phyloP scores from a whole-genome alignment of 1,139 yeast genomes.

The Yamadazyma dendronema region DNA sequence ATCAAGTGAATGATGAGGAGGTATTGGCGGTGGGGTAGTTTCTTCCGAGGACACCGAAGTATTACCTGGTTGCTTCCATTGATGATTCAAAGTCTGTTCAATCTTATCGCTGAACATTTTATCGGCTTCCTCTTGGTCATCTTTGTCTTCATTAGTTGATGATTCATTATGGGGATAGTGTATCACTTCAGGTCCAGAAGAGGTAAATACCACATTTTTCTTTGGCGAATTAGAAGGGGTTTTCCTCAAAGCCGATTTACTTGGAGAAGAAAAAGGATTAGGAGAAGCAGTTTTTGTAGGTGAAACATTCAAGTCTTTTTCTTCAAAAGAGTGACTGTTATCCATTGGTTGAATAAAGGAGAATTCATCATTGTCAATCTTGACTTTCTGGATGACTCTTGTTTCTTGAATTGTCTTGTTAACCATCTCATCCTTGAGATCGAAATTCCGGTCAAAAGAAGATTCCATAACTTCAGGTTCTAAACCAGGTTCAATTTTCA shows the following conservation, averaged over 20 bases:
- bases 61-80: constrained; percentile 24
- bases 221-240: constrained; percentile 33
- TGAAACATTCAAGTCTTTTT: not conserved
- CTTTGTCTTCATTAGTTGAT: constrained; percentile 5
- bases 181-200: constrained; percentile 34
- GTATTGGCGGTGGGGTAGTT: constrained; percentile 32
- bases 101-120: constrained; percentile 11
- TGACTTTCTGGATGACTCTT: constrained; percentile 8
- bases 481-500: not conserved
- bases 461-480: no score
- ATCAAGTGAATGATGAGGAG: constrained; percentile 25
- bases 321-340: no score
- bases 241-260: constrained; percentile 42
- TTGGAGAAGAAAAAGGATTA: constrained; percentile 27
- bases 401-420: constrained; percentile 14
- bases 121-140: constrained; percentile 8
- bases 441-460: constrained; percentile 31
- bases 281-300: not conserved
- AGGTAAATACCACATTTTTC: constrained; percentile 40
- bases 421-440: constrained; percentile 20
- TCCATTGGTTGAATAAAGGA: constrained; percentile 17
- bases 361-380: constrained; percentile 26
- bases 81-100: constrained; percentile 19
- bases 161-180: constrained; percentile 24
- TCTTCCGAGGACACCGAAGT: constrained; percentile 16